Base-by-base conservation (phyloP, 2,329 filamentous ascomycete genomes). In the Pseudohalonectria lignicola region DNA sequence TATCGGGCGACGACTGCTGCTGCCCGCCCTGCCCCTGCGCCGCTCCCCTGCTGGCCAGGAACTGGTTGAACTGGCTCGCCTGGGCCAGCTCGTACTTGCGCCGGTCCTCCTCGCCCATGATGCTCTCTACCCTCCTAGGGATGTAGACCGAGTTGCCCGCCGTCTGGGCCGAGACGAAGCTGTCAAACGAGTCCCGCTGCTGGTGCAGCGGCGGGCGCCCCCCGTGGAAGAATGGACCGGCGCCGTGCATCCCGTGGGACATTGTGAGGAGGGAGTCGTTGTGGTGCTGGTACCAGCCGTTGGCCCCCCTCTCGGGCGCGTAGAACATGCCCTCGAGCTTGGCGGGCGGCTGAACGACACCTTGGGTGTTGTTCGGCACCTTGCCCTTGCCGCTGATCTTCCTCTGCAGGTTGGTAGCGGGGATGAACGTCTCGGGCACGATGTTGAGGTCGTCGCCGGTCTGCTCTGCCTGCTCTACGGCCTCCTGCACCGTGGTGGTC, bases 381-480 rank as follows among this genome's bases (percentile, higher is more conserved):
- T 48, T 50, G n/a, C 47, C 49, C 31, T 51, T 44, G 31, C 46
- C 45, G 12, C 48, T 46, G 39, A 56, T 55, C 30, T 49, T 51
- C 42, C 39, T 43, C 49, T 55, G 52, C 44, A 54, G 45, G 50
- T 55, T 57, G 8, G 73, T 74, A 36, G 74, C 73, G 0, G 68
- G 69, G 40, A 72, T 74, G 63, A 95, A 95, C 0, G 86, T 87
- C 55, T 94, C 85, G 0, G 88, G 83, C 9, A 93, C 76, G 36
- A 95, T 74, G 48, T 94, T 94, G 40, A 95, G 73, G 46, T 94
- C 90, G 52, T 96, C 87, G 1, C 87, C 88, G 10, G 72, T 69
- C 34, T 79, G 71, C 51, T 83, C 78, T 13, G 90, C 87, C 47
- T 81, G 71, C 51, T 92, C 85, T 39, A 87, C 83, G n/a, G 82